These are phyloP conservation scores for Vitrella brassicaformis DNA, from an alignment of 73 alveolate genomes.

Conservation along the genomic window DNA sequence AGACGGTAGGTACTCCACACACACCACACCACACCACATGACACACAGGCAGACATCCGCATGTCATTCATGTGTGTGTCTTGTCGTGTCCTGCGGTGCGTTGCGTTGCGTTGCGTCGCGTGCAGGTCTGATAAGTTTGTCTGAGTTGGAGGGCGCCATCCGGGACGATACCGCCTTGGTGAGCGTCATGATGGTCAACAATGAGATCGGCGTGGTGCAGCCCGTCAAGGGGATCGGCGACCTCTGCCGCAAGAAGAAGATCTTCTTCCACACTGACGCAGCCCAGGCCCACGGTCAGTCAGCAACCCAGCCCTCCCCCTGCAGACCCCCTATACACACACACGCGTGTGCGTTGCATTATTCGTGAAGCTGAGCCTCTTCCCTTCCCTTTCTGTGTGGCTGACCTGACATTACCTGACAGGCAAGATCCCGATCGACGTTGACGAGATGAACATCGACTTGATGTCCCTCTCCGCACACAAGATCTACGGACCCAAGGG, in stretches of 20 bases:
- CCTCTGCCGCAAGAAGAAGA: slow-evolving; percentile 75
- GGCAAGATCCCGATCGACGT: slow-evolving; percentile 80
- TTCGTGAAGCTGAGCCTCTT: too few species aligned
- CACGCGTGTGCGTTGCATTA: too few species aligned
- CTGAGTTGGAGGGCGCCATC: slow-evolving; percentile 64
- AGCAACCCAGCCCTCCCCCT: not conserved
- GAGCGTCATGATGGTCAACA: slow-evolving; percentile 88
- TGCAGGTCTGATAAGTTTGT: slow-evolving; percentile 54
- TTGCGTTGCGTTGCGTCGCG: not conserved
- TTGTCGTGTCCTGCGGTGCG: too few species aligned
- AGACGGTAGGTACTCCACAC: slow-evolving; percentile 53
- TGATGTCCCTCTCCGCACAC: slow-evolving; percentile 79
- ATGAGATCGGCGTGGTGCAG: slow-evolving; percentile 97
- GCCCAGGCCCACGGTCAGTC: slow-evolving; percentile 71
- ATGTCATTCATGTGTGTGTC: too few species aligned
- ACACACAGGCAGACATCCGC: too few species aligned
- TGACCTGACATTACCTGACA: too few species aligned
- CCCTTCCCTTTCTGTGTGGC: too few species aligned
- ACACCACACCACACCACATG: too few species aligned
- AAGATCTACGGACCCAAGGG: slow-evolving; percentile 96
- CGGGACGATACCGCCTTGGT: slow-evolving; percentile 82
- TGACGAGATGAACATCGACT: slow-evolving; percentile 62
- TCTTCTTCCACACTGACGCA: slow-evolving; percentile 87
- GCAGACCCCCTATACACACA: too few species aligned
- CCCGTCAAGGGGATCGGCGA: slow-evolving; percentile 91